Evolutionary conservation across 2,329 filamentous ascomycete genomes (phyloP), one percentile per base, ranked within the genome.

Genomic region (Penicillium sumatraense): DNA sequence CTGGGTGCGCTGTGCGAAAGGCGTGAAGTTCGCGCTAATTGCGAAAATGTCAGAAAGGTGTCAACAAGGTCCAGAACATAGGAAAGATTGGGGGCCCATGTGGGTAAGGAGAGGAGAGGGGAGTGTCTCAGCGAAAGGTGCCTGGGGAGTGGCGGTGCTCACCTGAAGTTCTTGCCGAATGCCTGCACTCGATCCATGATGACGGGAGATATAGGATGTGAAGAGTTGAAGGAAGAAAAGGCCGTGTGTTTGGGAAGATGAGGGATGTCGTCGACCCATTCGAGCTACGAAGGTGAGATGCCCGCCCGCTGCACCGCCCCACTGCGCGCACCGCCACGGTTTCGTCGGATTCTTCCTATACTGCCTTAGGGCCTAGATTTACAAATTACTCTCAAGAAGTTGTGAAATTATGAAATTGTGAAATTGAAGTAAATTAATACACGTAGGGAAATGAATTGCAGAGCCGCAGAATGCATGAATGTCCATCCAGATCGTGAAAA

Each of bases 1-100:
- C 77, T 96, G 91, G 54, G 92, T 97, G 72, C 93, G 89, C 71
- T 91, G 89, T 63, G 93, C 92, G 74, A 96, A 96, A 31, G 95
- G 95, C 63, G 91, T 92, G 78, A 98, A 90, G 67, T 88, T 88
- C 63, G 90, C 89, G 72, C 92, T 93, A 71, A 70, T 86, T 74
- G 71, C 80, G 59, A 65, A 66, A 82, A 71, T 81, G 82, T 68
- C 63, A 72, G 51, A 52, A 36, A 62, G 51, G 53, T 63, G 69
- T 70, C 72, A 72, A 74, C 54, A 51, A 53, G 44, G 54, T 51
- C 50, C 48, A 50, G 47, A 56, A 56, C 58, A 45, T 51, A 41
- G 40, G 44, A 29, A n/a, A n/a, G 38, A 38, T 26, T 35, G 40
- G 44, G 57, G 49, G 49, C 10, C 11, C 42, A 23, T 26, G 51